These are phyloP conservation scores for Saccharomycopsis lassenensis DNA, from an alignment of 805 yeast species.

Conservation along the genomic window DNA sequence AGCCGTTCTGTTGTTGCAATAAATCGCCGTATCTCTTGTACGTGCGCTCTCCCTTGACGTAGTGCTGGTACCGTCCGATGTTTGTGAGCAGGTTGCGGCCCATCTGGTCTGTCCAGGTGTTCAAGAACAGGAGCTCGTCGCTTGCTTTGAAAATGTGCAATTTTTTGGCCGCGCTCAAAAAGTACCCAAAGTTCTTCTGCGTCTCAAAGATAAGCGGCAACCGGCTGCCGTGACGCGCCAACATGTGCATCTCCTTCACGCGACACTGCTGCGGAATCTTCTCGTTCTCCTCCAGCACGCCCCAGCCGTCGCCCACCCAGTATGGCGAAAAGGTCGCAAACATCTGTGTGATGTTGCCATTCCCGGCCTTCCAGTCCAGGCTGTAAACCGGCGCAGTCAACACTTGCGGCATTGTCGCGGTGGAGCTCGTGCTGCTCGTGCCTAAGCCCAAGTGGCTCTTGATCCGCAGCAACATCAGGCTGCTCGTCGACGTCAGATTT, in stretches of 20 bases:
- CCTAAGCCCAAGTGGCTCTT: too few relatives aligned
- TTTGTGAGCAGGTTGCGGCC: slow-evolving; percentile 16
- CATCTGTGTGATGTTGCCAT: too few relatives aligned
- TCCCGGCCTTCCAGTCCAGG: too few relatives aligned
- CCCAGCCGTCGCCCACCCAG: too few relatives aligned
- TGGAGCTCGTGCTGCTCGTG: too few relatives aligned
- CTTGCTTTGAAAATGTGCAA: too few relatives aligned
- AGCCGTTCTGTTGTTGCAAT: slow-evolving; percentile 4
- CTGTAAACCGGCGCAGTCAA: too few relatives aligned
- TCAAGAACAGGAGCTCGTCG: slow-evolving; percentile 44
- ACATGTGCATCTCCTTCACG: slow-evolving; percentile 56
- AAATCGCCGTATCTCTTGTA: slow-evolving; percentile 19
- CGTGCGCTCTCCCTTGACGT: slow-evolving; percentile 18
- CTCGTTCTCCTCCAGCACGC: slow-evolving; percentile 17
- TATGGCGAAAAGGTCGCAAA: slow-evolving; percentile 17
- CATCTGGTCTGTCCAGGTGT: slow-evolving; percentile 27
- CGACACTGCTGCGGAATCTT: slow-evolving; percentile 32
- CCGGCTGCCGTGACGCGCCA: slow-evolving; percentile 74
- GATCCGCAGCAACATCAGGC: too few relatives aligned
- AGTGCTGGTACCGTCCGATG: slow-evolving; percentile 19
- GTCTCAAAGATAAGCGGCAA: slow-evolving; percentile 38
- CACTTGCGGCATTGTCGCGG: too few relatives aligned
- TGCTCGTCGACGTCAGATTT: too few relatives aligned
- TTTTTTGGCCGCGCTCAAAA: too few relatives aligned
- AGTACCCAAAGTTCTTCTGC: too few relatives aligned